These are phyloP conservation scores for Claviceps quebecensis DNA, from an alignment of 2,329 filamentous ascomycete species.

Conservation along the genomic window DNA sequence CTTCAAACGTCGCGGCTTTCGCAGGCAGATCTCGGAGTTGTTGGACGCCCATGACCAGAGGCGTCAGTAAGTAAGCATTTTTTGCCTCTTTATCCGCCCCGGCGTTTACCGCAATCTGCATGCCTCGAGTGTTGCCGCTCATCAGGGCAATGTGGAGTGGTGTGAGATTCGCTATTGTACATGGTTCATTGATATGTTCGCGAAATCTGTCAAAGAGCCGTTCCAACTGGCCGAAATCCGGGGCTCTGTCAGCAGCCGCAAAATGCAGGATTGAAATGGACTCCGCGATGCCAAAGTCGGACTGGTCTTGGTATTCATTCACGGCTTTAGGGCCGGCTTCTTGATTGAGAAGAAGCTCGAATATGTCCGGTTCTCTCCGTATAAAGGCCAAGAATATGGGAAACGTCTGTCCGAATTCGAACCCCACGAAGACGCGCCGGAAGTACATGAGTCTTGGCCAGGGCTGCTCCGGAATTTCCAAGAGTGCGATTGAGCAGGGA, in stretches of 20 bases:
- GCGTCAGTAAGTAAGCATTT: background rate
- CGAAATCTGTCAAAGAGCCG: background rate
- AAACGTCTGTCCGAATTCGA: background rate
- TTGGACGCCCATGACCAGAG: background rate
- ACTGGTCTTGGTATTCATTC: no score
- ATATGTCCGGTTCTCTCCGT: background rate
- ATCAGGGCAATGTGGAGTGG: background rate
- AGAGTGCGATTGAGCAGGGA: background rate
- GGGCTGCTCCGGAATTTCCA: background rate
- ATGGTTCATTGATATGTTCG: background rate
- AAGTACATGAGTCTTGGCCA: background rate
- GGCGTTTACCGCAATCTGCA: background rate
- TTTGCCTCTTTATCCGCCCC: background rate
- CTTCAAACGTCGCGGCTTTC: no score
- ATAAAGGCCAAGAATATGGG: slow-evolving; percentile 1
- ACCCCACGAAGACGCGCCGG: background rate
- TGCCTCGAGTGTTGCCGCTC: background rate
- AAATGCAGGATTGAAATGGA: background rate
- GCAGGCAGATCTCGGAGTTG: background rate
- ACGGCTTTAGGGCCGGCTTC: background rate
- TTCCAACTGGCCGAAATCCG: background rate
- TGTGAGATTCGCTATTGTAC: background rate
- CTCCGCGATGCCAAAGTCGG: no score
- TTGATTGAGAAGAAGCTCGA: background rate
- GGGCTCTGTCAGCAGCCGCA: background rate